A percentile compares a stretch with the other conserved stretches of the same genome.
Evolutionary conservation across 2,329 filamentous ascomycete genomes (phyloP).

Genomic region (Aspergillus vadensis): DNA sequence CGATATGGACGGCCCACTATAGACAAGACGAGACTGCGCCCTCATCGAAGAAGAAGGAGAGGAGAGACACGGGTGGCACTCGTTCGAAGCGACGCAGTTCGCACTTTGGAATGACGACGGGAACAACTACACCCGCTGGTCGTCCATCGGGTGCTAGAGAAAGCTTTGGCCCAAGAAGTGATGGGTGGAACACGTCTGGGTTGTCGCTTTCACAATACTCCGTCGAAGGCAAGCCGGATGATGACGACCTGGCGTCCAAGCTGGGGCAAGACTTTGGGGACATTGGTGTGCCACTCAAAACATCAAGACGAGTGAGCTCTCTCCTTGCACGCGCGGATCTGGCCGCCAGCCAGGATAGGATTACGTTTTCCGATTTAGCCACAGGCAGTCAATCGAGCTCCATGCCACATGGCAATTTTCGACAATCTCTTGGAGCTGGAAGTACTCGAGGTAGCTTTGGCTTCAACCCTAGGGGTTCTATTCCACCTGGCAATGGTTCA

Average conservation of each 20-base stretch:
- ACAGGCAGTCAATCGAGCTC: conserved; percentile 44
- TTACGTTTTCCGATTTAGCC: conserved; percentile 74
- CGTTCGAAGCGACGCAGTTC: conserved; percentile 69
- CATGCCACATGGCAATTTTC: conserved; percentile 50
- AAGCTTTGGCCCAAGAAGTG: conserved; percentile 65
- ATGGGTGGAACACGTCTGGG: conserved; percentile 45
- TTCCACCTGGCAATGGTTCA: conserved; percentile 53
- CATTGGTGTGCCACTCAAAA: conserved; percentile 57
- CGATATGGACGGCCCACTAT: conserved; percentile 81
- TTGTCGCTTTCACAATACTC: conserved; percentile 41
- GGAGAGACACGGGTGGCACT: conserved; percentile 59
- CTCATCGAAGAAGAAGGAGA: conserved; percentile 43
- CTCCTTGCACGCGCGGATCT: conserved; percentile 84
- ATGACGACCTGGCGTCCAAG: conserved; percentile 66
- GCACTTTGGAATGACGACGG: conserved; percentile 65
- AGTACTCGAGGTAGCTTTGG: conserved; percentile 65
- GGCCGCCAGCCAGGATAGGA: conserved; percentile 78
- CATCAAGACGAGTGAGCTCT: conserved; percentile 84
- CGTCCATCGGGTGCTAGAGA: conserved; percentile 70
- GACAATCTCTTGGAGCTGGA: conserved; percentile 73
- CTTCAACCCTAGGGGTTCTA: conserved; percentile 57
- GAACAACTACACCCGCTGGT: conserved; percentile 71
- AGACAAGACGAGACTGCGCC: conserved; percentile 65
- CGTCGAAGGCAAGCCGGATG: conserved; percentile 58
- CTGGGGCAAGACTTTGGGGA: conserved; percentile 68